Conservation (phyloP, 441 rosid species). For the Pelargonium cotyledonis region DNA sequence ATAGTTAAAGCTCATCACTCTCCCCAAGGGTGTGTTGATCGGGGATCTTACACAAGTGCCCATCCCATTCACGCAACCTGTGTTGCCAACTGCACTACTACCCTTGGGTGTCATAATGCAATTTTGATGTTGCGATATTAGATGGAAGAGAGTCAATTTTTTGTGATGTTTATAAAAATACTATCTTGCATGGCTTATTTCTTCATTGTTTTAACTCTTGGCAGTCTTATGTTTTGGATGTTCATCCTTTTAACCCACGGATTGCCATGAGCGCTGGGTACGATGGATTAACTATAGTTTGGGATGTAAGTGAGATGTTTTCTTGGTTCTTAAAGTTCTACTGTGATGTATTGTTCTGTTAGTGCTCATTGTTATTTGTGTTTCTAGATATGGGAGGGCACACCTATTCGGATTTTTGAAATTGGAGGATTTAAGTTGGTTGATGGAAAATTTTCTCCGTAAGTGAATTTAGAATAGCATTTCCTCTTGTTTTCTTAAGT, state of each 20-base stretch:
- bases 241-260: slow-evolving; percentile 98
- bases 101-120: not conserved
- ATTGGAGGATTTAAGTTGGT: slow-evolving; percentile 87
- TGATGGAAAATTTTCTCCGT: slow-evolving; percentile 99
- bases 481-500: slow-evolving; percentile 14
- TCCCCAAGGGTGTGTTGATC: no score
- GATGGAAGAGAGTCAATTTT: not conserved
- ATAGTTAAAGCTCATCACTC: no score
- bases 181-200: slow-evolving; percentile 21
- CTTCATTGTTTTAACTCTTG: slow-evolving; percentile 21
- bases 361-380: slow-evolving; percentile 18
- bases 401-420: slow-evolving; percentile 77
- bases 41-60: no score
- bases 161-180: not conserved
- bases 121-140: slow-evolving; percentile 9
- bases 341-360: slow-evolving; percentile 13
- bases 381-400: slow-evolving; percentile 96
- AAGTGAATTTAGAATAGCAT: slow-evolving; percentile 34
- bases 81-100: no score
- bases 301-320: slow-evolving; percentile 75
- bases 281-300: slow-evolving; percentile 93
- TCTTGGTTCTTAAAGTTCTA: slow-evolving; percentile 24
- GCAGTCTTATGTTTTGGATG: slow-evolving; percentile 98
- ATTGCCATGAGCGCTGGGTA: slow-evolving; percentile 99
- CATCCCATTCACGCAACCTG: no score